These are phyloP conservation scores for Penicillium canariense DNA, from an alignment of 495 filamentous ascomycete species.

Conservation along the genomic window DNA sequence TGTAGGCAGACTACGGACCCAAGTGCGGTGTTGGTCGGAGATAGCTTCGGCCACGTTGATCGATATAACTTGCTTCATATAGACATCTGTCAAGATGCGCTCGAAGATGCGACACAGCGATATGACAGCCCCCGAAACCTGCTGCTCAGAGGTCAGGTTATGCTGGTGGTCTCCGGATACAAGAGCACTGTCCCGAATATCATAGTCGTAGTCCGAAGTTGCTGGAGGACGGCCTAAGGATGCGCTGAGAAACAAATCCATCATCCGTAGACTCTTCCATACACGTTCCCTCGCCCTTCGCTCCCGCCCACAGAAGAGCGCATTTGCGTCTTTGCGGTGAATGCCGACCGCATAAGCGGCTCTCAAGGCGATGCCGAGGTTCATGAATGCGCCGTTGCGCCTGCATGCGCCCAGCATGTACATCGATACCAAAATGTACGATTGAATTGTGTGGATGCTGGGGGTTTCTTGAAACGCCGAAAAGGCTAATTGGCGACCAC, in stretches of 20 bases:
- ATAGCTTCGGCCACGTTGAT: conserved; percentile 64
- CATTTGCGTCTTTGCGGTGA: conserved; percentile 60
- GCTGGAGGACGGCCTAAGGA: conserved; percentile 60
- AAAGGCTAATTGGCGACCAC: conserved; percentile 54
- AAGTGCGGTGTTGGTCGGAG: conserved; percentile 52
- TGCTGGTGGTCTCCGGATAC: conserved; percentile 19
- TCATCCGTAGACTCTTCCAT: conserved; percentile 60
- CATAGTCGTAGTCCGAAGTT: conserved; percentile 57
- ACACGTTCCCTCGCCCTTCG: conserved; percentile 53
- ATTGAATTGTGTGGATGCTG: conserved; percentile 56
- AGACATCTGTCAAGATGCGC: conserved; percentile 63
- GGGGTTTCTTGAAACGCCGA: conserved; percentile 55
- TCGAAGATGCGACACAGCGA: conserved; percentile 62
- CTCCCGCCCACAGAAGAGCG: conserved; percentile 50
- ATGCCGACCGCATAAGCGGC: conserved; percentile 60
- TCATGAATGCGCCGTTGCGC: conserved; percentile 60
- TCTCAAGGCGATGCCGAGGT: conserved; percentile 51
- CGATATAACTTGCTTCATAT: conserved; percentile 67
- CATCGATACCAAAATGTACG: conserved; percentile 56
- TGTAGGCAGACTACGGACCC: conserved; percentile 37
- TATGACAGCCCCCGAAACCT: conserved; percentile 36
- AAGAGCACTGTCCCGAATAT: conserved; percentile 38
- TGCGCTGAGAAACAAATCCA: conserved; percentile 59
- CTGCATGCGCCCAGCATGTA: conserved; percentile 61
- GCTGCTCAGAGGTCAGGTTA: conserved; percentile 28